Percentiles rank a stretch among this genome's conserved stretches.
phyloP scores from a whole-genome alignment of 2,329 filamentous ascomycete genomes.

The Gaeumannomyces sp. region DNA sequence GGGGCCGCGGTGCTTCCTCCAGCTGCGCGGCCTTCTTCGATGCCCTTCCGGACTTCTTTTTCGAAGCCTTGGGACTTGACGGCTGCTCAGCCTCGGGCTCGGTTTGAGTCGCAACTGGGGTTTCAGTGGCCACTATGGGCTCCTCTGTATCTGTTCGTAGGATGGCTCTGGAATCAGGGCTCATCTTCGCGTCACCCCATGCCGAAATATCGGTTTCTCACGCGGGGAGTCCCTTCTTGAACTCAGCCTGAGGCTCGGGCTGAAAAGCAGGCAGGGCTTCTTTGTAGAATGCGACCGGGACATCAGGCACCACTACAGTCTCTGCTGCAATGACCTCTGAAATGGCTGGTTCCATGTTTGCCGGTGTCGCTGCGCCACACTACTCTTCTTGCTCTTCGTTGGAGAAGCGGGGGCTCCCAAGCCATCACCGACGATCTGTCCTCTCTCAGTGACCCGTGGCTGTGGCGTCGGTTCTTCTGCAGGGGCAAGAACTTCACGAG shows the following conservation, averaged over 20 bases:
- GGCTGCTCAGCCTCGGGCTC: background rate
- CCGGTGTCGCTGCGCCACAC: background rate
- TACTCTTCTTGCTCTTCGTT: background rate
- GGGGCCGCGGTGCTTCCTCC: background rate
- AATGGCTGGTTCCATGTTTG: background rate
- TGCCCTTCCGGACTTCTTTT: slow-evolving; percentile 4
- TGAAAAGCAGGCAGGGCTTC: background rate
- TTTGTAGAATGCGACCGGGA: background rate
- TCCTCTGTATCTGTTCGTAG: background rate
- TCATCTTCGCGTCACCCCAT: background rate
- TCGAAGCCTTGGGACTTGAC: background rate
- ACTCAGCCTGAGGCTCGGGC: background rate
- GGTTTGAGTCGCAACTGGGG: background rate
- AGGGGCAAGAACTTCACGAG: background rate
- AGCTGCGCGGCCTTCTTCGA: background rate
- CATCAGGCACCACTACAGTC: background rate
- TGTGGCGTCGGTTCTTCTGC: background rate
- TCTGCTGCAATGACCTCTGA: background rate
- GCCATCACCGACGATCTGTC: background rate
- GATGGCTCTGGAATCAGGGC: background rate
- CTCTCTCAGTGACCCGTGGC: background rate
- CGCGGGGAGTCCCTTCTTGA: background rate
- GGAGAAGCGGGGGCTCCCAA: background rate
- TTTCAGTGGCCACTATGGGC: background rate
- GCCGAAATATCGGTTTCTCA: background rate